Evolutionary conservation across 306 rosid genomes (phyloP).

Genomic region (Aeschynomene evenia): DNA sequence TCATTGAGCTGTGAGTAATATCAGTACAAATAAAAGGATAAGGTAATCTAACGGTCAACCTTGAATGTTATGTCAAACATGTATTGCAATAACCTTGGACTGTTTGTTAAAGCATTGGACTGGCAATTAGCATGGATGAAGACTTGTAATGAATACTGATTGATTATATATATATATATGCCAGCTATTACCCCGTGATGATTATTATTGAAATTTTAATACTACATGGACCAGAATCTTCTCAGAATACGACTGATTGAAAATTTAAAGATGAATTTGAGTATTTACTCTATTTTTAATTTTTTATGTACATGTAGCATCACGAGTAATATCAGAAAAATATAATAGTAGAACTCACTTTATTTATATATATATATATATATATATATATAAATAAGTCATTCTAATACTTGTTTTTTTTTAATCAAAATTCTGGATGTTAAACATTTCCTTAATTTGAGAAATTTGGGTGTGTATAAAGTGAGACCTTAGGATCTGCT

Average conservation of each 20-base stretch:
- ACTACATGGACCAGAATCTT: too few species aligned
- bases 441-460: too few species aligned
- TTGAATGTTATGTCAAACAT: neutral
- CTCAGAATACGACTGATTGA: too few species aligned
- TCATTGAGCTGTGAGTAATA: neutral
- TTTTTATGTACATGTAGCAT: too few species aligned
- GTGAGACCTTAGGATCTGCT: neutral
- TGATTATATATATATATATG: neutral
- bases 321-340: too few species aligned
- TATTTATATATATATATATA: too few species aligned
- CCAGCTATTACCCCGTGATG: neutral
- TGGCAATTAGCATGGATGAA: neutral
- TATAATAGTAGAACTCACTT: too few species aligned
- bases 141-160: neutral
- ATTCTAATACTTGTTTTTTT: too few species aligned
- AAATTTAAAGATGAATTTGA: too few species aligned
- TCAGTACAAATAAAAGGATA: neutral
- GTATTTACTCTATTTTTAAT: too few species aligned
- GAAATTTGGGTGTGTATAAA: neutral
- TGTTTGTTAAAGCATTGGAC: constrained; percentile 5
- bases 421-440: too few species aligned
- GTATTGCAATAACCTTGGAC: neutral
- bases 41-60: constrained; percentile 22
- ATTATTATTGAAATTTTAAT: neutral
- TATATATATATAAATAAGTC: too few species aligned